A percentile compares a stretch with the other conserved stretches of the same genome.
phyloP scores from a whole-genome alignment of 1,139 yeast genomes.

The Yamadazyma diddensiae region DNA sequence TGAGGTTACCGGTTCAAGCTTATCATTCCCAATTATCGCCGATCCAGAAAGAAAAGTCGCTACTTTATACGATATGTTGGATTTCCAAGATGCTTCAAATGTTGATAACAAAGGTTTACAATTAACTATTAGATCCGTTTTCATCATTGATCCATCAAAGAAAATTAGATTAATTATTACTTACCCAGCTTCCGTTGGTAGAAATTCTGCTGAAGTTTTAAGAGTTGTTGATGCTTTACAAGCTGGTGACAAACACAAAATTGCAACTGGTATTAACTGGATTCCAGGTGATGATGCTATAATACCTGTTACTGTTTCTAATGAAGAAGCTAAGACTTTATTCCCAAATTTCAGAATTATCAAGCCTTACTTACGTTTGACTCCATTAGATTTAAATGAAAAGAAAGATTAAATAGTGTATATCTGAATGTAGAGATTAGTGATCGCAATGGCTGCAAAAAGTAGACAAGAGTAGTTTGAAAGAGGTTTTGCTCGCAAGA shows the following conservation, averaged over 20 bases:
- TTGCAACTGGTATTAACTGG: constrained; percentile 82
- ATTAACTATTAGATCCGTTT: constrained; percentile 75
- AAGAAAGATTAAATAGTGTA: constrained; percentile 8
- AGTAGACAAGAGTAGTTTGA: too few species aligned
- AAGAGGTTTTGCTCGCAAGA: too few species aligned
- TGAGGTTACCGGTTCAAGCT: constrained; percentile 68
- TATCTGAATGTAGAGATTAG: not conserved
- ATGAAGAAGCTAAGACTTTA: constrained; percentile 71
- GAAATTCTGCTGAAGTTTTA: constrained; percentile 84
- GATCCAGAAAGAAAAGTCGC: constrained; percentile 81
- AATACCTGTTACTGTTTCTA: constrained; percentile 78
- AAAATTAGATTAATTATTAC: constrained; percentile 78
- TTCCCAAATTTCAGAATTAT: constrained; percentile 76
- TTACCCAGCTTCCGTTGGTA: constrained; percentile 89
- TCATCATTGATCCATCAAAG: constrained; percentile 82
- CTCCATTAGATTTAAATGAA: constrained; percentile 25
- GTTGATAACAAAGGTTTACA: constrained; percentile 69
- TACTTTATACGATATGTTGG: constrained; percentile 83
- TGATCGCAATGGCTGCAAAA: not conserved
- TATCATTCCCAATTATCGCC: constrained; percentile 84
- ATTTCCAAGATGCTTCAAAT: constrained; percentile 82
- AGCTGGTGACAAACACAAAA: constrained; percentile 71
- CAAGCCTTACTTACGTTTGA: constrained; percentile 67
- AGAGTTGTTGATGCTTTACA: constrained; percentile 87
- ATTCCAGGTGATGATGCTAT: constrained; percentile 81